These are phyloP conservation scores for Vishniacozyma victoriae DNA, from an alignment of 768 basidiomycete species.

Conservation along the genomic window DNA sequence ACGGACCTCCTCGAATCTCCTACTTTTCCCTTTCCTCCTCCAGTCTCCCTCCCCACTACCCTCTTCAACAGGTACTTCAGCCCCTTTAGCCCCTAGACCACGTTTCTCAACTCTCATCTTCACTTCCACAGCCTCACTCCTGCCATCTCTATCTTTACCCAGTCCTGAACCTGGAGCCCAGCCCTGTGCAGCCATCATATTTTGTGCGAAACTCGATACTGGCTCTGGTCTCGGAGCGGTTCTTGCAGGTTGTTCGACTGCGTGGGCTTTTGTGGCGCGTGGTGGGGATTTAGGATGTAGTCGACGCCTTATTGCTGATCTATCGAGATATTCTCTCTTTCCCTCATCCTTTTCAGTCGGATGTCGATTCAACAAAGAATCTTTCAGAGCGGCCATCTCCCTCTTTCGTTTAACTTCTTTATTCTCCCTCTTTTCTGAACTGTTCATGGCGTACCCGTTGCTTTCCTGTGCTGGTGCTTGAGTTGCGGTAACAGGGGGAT, in stretches of 20 bases:
- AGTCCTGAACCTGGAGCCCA: constrained; percentile 34
- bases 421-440: constrained; percentile 22
- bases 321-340: constrained; percentile 26
- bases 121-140: constrained; percentile 19
- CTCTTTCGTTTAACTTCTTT: constrained; percentile 25
- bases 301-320: constrained; percentile 31
- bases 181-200: constrained; percentile 25
- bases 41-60: constrained; percentile 21
- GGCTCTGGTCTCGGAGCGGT: neutral
- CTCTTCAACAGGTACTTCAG: constrained; percentile 10
- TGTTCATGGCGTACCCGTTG: constrained; percentile 28
- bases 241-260: neutral
- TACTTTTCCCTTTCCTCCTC: constrained; percentile 21
- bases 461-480: constrained; percentile 1
- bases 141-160: constrained; percentile 21
- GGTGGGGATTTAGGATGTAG: constrained; percentile 21
- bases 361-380: constrained; percentile 13
- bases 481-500: neutral
- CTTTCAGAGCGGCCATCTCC: constrained; percentile 27
- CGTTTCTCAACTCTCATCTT: constrained; percentile 22
- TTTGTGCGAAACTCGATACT: constrained; percentile 15
- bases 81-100: constrained; percentile 25
- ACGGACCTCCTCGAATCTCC: constrained; percentile 22
- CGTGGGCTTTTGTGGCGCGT: constrained; percentile 2
- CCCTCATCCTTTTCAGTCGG: neutral